Percentiles rank a stretch among this genome's conserved stretches.
Evolutionary conservation across 768 basidiomycete species (phyloP).

Genomic region (Neoboletus brunneissimus): DNA sequence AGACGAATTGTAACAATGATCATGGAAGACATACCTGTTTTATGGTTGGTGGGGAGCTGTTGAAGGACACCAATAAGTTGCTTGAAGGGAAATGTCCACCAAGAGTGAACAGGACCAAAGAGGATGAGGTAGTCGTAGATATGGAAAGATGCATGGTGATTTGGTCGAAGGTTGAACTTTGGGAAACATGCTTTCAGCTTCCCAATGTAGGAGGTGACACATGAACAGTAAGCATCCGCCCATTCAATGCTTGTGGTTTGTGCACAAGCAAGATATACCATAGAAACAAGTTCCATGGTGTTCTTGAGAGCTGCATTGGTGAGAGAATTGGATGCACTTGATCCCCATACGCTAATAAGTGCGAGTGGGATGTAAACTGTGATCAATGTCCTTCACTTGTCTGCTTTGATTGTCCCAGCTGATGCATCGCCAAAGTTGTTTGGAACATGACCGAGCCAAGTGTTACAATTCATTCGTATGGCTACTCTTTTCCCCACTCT

Average conservation of each 20-base stretch:
- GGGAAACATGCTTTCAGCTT: slow-evolving; percentile 20
- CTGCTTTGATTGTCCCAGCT: slow-evolving; percentile 37
- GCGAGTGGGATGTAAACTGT: slow-evolving; percentile 34
- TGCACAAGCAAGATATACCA: slow-evolving; percentile 20
- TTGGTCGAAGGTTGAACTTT: slow-evolving; percentile 12
- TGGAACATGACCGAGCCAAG: slow-evolving; percentile 10
- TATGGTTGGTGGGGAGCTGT: slow-evolving; percentile 22
- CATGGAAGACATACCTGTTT: slow-evolving; percentile 35
- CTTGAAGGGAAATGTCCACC: slow-evolving; percentile 30
- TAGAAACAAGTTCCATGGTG: slow-evolving; percentile 32
- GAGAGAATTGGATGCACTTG: not conserved
- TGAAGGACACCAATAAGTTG: slow-evolving; percentile 24
- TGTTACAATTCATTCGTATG: too few species aligned
- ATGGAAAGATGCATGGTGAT: slow-evolving; percentile 33
- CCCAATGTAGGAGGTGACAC: slow-evolving; percentile 18
- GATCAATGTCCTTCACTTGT: slow-evolving; percentile 33
- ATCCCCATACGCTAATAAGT: slow-evolving; percentile 33
- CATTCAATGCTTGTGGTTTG: slow-evolving; percentile 6
- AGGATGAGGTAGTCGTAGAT: slow-evolving; percentile 32
- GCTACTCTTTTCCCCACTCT: too few species aligned
- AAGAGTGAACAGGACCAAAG: slow-evolving; percentile 38
- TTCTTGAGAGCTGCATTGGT: slow-evolving; percentile 15
- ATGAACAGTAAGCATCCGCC: slow-evolving; percentile 8
- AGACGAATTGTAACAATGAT: too few species aligned
- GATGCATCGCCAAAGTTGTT: slow-evolving; percentile 20